Base-by-base conservation (phyloP, 2,329 filamentous ascomycete genomes). In the Aspergillus glaucus region DNA sequence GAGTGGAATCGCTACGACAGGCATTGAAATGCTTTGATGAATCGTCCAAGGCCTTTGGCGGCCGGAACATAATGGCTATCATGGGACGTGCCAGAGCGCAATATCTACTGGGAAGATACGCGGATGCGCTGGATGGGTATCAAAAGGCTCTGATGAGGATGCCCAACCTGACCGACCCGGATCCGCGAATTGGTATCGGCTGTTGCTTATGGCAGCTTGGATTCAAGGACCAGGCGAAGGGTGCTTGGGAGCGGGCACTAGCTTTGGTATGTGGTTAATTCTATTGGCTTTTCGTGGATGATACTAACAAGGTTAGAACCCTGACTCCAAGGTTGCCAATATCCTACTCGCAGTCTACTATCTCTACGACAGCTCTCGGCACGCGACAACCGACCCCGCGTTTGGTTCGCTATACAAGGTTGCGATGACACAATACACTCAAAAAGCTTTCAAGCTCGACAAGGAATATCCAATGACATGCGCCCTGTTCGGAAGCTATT, bases 121-220 rank as follows among this genome's bases (percentile, higher is more conserved):
- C 84, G 1, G 90, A 97, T 46, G 87, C 94, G 12, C 72, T 97
- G 46, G 79, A 87, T 51, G 78, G 81, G 21, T 98, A 97, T 65
- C 93, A 98, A 71, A 86, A 88, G 51, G 89, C 90, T 14, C 74
- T 98, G 45, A 78, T 84, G 59, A 90, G 87, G 68, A 90, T 91
- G 75, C 93, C 93, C 2, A 84, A 88, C 57, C 78, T 97, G 62
- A 82, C 87, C 39, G 93, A 98, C 62, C 93, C 93, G 0, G 93
- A 98, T 68, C 94, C 93, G 57, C 82, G 94, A 59, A 92, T 98
- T 58, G 93, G 93, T 48, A 92, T 98, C 62, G 93, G 93, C 42
- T 93, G 89, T 69, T 98, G 93, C 74, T 86, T 96, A 67, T 98
- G 94, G 93, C 88, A 95, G 68, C 78, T 98, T 24, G 91, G 91